A percentile compares a stretch with the other conserved stretches of the same genome.
Conservation (phyloP, 1,284 basidiomycete species). For the Cerrena zonata region DNA sequence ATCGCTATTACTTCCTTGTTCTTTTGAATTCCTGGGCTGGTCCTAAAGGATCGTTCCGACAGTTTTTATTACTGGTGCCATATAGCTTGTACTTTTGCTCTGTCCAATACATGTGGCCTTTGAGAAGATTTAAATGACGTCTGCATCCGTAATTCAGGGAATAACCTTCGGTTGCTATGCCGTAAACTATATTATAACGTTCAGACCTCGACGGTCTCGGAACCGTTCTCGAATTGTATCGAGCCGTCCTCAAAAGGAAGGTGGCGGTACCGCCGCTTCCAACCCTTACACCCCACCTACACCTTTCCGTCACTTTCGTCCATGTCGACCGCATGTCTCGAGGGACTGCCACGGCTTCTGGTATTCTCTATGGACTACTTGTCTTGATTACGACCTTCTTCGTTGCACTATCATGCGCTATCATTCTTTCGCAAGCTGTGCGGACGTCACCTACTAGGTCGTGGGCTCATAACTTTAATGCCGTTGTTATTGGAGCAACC, state of each 20-base stretch:
- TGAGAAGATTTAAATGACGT: background rate
- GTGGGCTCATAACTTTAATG: constrained; percentile 59
- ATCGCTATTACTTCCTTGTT: constrained; percentile 1
- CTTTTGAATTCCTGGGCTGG: constrained; percentile 4
- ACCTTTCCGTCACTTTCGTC: background rate
- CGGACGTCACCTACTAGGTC: constrained; percentile 48
- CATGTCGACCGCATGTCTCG: constrained; percentile 13
- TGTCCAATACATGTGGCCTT: constrained; percentile 2
- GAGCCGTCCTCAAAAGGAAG: too few relatives aligned
- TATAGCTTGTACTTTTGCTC: background rate
- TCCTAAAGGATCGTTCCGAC: background rate
- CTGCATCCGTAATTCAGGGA: too few relatives aligned
- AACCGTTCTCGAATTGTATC: too few relatives aligned
- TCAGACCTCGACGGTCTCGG: too few relatives aligned
- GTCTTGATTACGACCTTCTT: constrained; percentile 51
- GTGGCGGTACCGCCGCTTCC: too few relatives aligned
- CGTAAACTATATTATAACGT: too few relatives aligned
- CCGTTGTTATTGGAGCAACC: constrained; percentile 56
- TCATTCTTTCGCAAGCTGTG: constrained; percentile 64
- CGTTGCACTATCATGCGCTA: constrained; percentile 54
- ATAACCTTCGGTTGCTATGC: too few relatives aligned
- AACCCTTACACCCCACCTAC: too few relatives aligned
- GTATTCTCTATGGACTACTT: constrained; percentile 43
- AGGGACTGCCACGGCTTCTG: constrained; percentile 25
- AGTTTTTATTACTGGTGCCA: background rate